phyloP scores from a whole-genome alignment of 257 asterid genomes.

The Primulina eburnea region DNA sequence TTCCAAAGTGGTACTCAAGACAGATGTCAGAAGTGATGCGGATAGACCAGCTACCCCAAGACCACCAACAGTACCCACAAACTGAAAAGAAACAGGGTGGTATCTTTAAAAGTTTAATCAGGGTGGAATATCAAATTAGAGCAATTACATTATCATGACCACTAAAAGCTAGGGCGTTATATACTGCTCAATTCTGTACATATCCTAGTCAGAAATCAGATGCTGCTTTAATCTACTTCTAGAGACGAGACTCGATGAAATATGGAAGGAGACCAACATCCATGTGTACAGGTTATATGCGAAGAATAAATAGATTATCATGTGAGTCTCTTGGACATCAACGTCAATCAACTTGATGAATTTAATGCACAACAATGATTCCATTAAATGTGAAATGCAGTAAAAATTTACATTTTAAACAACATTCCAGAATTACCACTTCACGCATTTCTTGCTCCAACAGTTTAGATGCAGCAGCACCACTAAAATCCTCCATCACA shows the following conservation, averaged over 20 bases:
- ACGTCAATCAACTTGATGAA: slow-evolving; percentile 11
- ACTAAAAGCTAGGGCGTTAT: neutral
- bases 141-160: neutral
- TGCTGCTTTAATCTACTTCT: neutral
- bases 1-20: slow-evolving; percentile 75
- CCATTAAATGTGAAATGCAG: slow-evolving; percentile 12
- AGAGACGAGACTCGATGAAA: neutral
- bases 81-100: slow-evolving; percentile 52
- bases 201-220: neutral
- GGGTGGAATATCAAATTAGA: neutral
- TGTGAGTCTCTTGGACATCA: neutral
- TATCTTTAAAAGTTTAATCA: too few relatives aligned
- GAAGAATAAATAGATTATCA: neutral
- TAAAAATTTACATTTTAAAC: slow-evolving; percentile 14
- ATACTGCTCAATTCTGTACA: neutral
- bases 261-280: neutral
- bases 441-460: slow-evolving; percentile 96
- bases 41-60: slow-evolving; percentile 93
- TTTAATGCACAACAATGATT: slow-evolving; percentile 3
- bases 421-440: slow-evolving; percentile 48
- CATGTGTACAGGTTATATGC: neutral
- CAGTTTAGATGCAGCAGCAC: slow-evolving; percentile 82
- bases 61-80: slow-evolving; percentile 81
- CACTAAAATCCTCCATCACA: slow-evolving; percentile 71
- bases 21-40: slow-evolving; percentile 90